Evolutionary conservation across 805 yeast genomes (phyloP).

Genomic region (Nakazawaea anatomiae): DNA sequence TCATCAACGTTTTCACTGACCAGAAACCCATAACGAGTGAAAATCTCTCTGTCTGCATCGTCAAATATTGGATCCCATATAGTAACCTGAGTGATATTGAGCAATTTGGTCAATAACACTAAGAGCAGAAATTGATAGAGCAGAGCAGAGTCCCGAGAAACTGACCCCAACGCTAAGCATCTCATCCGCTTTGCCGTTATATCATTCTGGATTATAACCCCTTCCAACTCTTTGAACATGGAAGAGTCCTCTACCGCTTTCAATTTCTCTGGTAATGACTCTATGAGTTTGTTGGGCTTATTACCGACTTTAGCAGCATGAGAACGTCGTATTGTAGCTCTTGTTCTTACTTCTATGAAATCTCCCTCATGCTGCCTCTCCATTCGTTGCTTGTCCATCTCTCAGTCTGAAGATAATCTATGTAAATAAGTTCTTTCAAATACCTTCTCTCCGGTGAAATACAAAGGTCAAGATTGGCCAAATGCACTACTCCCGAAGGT

Average conservation of each 20-base stretch:
- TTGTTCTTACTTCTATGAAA: background rate
- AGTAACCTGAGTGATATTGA: conserved; percentile 13
- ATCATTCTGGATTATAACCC: conserved; percentile 9
- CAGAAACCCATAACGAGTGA: conserved; percentile 10
- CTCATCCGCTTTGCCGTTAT: conserved; percentile 1
- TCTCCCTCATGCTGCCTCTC: background rate
- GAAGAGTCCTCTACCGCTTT: conserved; percentile 7
- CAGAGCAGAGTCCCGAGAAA: conserved; percentile 17
- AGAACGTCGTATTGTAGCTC: background rate
- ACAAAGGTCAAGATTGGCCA: background rate
- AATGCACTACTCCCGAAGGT: background rate
- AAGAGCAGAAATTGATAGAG: conserved; percentile 23
- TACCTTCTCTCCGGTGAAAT: background rate
- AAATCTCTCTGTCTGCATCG: conserved; percentile 15
- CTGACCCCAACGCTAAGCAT: conserved; percentile 26
- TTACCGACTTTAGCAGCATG: background rate
- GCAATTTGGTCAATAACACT: conserved; percentile 11
- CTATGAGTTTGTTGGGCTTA: background rate
- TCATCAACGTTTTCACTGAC: conserved; percentile 9
- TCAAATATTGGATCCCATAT: conserved; percentile 27
- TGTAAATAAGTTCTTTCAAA: background rate
- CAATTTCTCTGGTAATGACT: conserved; percentile 1
- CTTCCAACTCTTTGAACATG: conserved; percentile 10
- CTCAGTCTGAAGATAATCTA: background rate
- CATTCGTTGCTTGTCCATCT: background rate